Percentiles rank a stretch among this genome's conserved stretches.
Evolutionary conservation across 2,329 filamentous ascomycete species (phyloP).

Genomic region (Plectosphaerella sp.): DNA sequence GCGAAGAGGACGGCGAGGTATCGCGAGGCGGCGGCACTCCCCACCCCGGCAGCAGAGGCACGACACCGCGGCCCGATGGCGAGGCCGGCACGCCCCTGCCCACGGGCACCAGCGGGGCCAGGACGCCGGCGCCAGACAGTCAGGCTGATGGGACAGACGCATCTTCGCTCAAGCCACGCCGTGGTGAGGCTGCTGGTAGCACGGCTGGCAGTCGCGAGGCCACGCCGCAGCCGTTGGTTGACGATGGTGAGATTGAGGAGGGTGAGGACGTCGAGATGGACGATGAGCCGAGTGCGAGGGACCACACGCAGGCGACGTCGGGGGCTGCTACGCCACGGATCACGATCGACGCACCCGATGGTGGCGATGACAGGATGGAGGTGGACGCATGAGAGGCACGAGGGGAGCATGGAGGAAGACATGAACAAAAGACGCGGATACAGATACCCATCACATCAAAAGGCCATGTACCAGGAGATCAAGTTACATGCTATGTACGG

Average conservation of each 20-base stretch:
- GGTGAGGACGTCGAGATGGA: constrained; percentile 57
- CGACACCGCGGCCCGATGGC: constrained; percentile 42
- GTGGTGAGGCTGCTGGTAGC: constrained; percentile 23
- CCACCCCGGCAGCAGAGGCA: constrained; percentile 28
- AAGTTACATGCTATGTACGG: not conserved
- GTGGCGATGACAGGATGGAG: constrained; percentile 61
- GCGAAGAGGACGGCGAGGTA: constrained; percentile 52
- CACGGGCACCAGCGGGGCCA: constrained; percentile 19
- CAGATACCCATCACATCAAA: not conserved
- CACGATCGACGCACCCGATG: constrained; percentile 43
- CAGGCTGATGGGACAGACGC: constrained; percentile 22
- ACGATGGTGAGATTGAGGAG: constrained; percentile 29
- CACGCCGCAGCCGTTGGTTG: constrained; percentile 26
- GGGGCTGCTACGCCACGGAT: constrained; percentile 44
- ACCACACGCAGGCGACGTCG: constrained; percentile 24
- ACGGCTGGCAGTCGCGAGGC: constrained; percentile 30
- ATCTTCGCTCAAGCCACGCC: constrained; percentile 15
- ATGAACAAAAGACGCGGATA: not conserved
- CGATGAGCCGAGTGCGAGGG: constrained; percentile 33
- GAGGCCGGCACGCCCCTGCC: constrained; percentile 23
- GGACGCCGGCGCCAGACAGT: constrained; percentile 24
- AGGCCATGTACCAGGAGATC: not conserved
- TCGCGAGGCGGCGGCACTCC: constrained; percentile 44
- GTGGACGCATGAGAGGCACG: constrained; percentile 33
- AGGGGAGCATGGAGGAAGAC: not conserved